These are phyloP conservation scores for Crithidia acanthocephali DNA, from an alignment of 208 protist genomes.

Conservation along the genomic window DNA sequence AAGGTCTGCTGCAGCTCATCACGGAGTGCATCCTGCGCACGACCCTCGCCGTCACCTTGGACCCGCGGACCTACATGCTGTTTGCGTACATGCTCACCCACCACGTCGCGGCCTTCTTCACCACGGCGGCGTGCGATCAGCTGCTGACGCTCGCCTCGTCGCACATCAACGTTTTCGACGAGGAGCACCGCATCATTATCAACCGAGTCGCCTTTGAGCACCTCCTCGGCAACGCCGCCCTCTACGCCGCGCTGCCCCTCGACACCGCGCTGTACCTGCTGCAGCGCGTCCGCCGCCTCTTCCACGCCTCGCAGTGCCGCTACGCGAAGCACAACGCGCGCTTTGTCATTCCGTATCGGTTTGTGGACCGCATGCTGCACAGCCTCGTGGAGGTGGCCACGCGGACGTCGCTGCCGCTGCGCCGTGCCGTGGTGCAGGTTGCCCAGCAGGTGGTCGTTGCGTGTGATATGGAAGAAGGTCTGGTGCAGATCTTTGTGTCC, in stretches of 20 bases:
- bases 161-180: conserved; percentile 53
- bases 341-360: conserved; percentile 59
- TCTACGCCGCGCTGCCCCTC: conserved; percentile 54
- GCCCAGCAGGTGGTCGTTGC: conserved; percentile 78
- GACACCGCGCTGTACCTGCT: conserved; percentile 56
- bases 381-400: conserved; percentile 45
- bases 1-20: conserved; percentile 51
- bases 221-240: conserved; percentile 59
- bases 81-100: conserved; percentile 63
- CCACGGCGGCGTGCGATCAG: conserved; percentile 50
- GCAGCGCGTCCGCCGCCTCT: conserved; percentile 51
- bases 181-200: conserved; percentile 68
- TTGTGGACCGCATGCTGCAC: conserved; percentile 79
- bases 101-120: conserved; percentile 54
- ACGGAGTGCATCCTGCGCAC: conserved; percentile 49
- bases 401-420: conserved; percentile 44
- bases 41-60: conserved; percentile 47
- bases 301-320: conserved; percentile 56
- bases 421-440: conserved; percentile 48
- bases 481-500: conserved; percentile 62
- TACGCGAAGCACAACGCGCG: conserved; percentile 74
- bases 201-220: conserved; percentile 84
- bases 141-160: conserved; percentile 59
- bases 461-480: conserved; percentile 62
- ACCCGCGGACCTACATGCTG: conserved; percentile 71